Conservation (phyloP, 2,329 filamentous ascomycete genomes). For the Stemphylium beticola region DNA sequence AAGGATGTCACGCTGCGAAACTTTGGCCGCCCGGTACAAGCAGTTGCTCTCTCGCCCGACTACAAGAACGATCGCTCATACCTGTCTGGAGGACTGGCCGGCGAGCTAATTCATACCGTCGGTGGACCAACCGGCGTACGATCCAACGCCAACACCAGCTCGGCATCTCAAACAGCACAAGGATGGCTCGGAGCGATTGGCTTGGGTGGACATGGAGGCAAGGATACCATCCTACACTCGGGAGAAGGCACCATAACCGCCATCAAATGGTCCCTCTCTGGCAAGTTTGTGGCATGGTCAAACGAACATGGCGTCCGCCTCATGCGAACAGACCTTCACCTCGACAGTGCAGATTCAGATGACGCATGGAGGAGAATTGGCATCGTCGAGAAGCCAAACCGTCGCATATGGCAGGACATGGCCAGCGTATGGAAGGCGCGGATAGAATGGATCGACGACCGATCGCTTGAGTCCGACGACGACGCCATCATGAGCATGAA, state of each 20-base stretch:
- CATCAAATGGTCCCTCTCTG: constrained; percentile 93
- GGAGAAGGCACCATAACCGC: constrained; percentile 90
- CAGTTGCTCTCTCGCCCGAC: constrained; percentile 92
- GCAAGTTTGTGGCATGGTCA: constrained; percentile 91
- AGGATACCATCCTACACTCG: constrained; percentile 85
- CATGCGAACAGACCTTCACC: constrained; percentile 85
- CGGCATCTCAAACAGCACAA: constrained; percentile 81
- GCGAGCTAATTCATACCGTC: constrained; percentile 83
- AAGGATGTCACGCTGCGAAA: constrained; percentile 92
- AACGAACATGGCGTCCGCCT: constrained; percentile 98
- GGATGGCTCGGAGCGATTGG: constrained; percentile 93
- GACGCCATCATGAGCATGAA: constrained; percentile 52
- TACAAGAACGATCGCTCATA: constrained; percentile 90
- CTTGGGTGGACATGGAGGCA: constrained; percentile 76
- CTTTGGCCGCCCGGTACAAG: constrained; percentile 90
- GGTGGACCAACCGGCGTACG: constrained; percentile 81
- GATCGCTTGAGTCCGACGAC: constrained; percentile 75
- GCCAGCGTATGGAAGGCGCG: constrained; percentile 92
- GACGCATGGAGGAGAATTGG: constrained; percentile 94
- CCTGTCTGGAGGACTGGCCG: constrained; percentile 86
- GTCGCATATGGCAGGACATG: constrained; percentile 93
- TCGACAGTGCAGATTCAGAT: constrained; percentile 77
- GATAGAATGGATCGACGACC: constrained; percentile 91
- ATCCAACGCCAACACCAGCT: constrained; percentile 83
- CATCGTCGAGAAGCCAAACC: constrained; percentile 87